Base-by-base conservation (phyloP, 306 rosid species). In the Sicyos baderoa region DNA sequence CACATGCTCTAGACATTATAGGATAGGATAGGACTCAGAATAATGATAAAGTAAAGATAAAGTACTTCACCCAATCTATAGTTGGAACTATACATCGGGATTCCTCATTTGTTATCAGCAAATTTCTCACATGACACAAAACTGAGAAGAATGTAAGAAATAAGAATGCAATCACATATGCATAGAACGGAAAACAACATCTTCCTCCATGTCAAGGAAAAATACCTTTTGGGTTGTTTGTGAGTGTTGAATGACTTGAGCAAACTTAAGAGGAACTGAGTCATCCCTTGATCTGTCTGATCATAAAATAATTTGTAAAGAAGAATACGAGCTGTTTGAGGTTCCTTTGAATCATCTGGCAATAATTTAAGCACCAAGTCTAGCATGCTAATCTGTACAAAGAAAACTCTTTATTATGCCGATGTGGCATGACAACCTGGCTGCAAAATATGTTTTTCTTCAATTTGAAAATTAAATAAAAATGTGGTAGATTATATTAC, bases 271-370 rank as follows among this genome's bases (percentile, higher is more conserved):
- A 89, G 89, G 76, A 92, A 88, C 1, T 82, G 96, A 70, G 95
- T 92, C 89, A 92, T 85, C 78, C 98, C 98, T 78, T 89, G 88
- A 68, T 89, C 98, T 37, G 98, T 92, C 82, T 92, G 98, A 71
- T 92, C 96, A 81, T 92, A 92, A 87, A 87, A 89, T 77, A 92
- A 79, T 79, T 92, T 92, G 85, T 92, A 89, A 67, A 92, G 89
- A 77, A 92, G 96, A 70, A 92, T 82, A 67, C 96, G 96, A 72
- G 91, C 85, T 72, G 95, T 89, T 76, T 86, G 95, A 21, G 96
- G 91, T 77, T 87, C 95, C 80, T 78, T 92, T 48, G 93, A 85
- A 73, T 85, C 88, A 53, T 83, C 96, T 25, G 96, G 95, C 65
- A 83, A 83, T 74, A 82, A 74, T 56, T 86, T 81, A 54, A 92